Conservation (phyloP, 257 asterid species). For the Nicotiana sylvestris region DNA sequence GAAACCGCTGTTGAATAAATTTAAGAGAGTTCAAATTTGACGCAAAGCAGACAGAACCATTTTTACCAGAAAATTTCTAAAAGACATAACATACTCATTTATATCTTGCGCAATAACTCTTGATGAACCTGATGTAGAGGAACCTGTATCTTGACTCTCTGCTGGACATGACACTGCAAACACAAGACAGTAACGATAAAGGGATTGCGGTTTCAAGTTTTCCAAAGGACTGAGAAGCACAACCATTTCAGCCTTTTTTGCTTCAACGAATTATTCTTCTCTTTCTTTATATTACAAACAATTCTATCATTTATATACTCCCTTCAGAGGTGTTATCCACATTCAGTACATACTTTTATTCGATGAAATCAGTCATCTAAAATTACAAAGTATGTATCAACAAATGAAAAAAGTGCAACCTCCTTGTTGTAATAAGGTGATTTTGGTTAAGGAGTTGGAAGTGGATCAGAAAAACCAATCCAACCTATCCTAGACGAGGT, state of each 20-base stretch:
- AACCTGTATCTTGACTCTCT: conserved; percentile 82
- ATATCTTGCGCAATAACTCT: conserved; percentile 60
- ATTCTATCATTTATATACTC: background rate
- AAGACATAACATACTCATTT: conserved; percentile 48
- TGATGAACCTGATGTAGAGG: conserved; percentile 70
- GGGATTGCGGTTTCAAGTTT: background rate
- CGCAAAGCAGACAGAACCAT: background rate
- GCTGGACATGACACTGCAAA: conserved; percentile 67
- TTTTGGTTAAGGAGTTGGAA: background rate
- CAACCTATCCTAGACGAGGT: background rate
- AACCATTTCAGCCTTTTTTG: background rate
- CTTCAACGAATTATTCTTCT: background rate
- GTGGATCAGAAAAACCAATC: background rate
- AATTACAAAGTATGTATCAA: background rate
- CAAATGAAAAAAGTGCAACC: background rate
- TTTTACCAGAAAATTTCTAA: background rate
- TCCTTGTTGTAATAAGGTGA: background rate
- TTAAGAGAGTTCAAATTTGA: background rate
- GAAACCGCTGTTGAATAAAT: conserved; percentile 52
- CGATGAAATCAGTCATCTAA: background rate
- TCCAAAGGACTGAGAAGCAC: background rate
- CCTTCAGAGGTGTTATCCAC: background rate
- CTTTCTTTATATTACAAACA: background rate
- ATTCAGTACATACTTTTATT: background rate
- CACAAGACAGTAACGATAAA: background rate